Conservation (phyloP, 371 early-diverging fungal species). For the Actinomortierella ambigua region DNA sequence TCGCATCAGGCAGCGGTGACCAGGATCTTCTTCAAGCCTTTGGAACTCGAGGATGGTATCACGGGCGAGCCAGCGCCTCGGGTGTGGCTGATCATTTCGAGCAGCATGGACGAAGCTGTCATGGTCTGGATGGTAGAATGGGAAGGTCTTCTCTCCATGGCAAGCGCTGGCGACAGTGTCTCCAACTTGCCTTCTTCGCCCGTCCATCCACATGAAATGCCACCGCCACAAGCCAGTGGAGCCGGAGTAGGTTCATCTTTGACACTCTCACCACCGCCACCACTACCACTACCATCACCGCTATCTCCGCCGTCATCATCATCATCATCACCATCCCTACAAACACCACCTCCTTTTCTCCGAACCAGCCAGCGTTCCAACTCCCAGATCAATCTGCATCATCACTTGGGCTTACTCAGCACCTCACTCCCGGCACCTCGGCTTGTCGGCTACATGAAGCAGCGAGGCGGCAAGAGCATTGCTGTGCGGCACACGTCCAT, state of each 20-base stretch:
- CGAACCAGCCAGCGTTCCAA: no score
- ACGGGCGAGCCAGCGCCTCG: conserved; percentile 41
- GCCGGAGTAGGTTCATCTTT: no score
- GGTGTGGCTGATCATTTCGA: conserved; percentile 41
- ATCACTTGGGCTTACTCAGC: conserved; percentile 15
- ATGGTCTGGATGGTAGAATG: conserved; percentile 46
- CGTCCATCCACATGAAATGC: no score
- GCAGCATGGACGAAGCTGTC: conserved; percentile 37
- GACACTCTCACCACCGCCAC: no score
- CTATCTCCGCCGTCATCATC: no score
- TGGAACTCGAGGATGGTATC: conserved; percentile 37
- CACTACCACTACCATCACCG: no score
- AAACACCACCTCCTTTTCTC: no score
- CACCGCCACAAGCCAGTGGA: no score
- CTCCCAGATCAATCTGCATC: neutral
- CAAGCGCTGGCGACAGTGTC: no score
- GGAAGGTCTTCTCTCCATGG: conserved; percentile 28
- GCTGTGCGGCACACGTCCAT: conserved; percentile 29
- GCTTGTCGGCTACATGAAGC: conserved; percentile 42
- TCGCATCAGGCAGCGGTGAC: conserved; percentile 38
- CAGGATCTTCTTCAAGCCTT: conserved; percentile 30
- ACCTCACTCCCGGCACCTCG: conserved; percentile 39
- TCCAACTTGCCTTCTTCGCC: no score
- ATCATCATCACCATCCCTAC: no score
- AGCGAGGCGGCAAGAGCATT: conserved; percentile 39